Base-by-base conservation (phyloP, 2,329 filamentous ascomycete genomes). In the Curvularia eragrostidis region DNA sequence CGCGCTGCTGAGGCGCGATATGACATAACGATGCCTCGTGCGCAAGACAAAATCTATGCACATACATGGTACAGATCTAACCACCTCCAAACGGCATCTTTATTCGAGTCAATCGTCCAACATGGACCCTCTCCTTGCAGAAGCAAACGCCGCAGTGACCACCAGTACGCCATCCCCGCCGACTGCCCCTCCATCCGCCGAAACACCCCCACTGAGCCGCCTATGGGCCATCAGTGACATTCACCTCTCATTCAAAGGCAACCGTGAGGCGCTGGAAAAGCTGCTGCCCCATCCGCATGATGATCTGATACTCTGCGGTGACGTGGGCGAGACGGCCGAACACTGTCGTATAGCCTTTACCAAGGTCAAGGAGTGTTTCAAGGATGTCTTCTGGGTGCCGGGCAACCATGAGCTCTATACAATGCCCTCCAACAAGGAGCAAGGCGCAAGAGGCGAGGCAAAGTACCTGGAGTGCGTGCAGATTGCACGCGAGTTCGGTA, bases 371-470 rank as follows among this genome's bases (percentile, higher is more conserved):
- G 66, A 71, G 28, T 75, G 77, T 54, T 82, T 81, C 70, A 69
- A 75, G 36, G 69, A 76, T 32, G 83, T 85, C 24, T 85, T 80
- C 65, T 86, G 84, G 84, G 80, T 81, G 7, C 84, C 83, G 0
- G 84, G 84, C 5, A 86, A 86, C 66, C 84, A 86, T 63, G 84
- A 86, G 74, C 78, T 87, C 9, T 87, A 86, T 69, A 84, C 82
- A 1, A 67, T 85, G 52, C 77, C 78, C 1, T 69, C 75, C 3
- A 67, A 78, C 23, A 73, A 77, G 44, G 74, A 76, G 34, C 46
- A 61, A 3, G 73, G 71, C 3, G 73, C 80, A 3, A 71, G 79
- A 4, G 84, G 84, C 54, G 81, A 83, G 66, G 76, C 72, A 47
- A 86, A 86, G 68, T 87, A 86, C 72, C 72, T 79, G 57, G 79